A percentile compares a stretch with the other conserved stretches of the same genome.
phyloP scores from a whole-genome alignment of 2,329 filamentous ascomycete genomes.

The Penicillium frequentans region DNA sequence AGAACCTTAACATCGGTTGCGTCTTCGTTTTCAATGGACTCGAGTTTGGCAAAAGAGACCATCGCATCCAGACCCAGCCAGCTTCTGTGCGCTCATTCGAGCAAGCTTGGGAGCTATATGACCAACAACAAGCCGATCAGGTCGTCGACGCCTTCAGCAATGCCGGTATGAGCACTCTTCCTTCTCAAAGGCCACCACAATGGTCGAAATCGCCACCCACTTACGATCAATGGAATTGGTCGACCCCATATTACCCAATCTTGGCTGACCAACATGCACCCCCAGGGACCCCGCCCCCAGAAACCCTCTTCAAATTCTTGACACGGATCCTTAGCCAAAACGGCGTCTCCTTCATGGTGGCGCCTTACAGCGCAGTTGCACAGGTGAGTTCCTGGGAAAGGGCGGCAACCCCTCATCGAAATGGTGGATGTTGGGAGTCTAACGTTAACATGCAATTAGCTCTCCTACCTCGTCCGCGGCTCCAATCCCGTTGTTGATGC shows the following conservation, averaged over 20 bases:
- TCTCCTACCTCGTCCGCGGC: conserved; percentile 75
- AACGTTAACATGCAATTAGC: conserved; percentile 28
- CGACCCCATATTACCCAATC: conserved; percentile 1
- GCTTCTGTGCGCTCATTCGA: conserved; percentile 68
- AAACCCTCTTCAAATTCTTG: conserved; percentile 73
- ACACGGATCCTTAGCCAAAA: conserved; percentile 71
- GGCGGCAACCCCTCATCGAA: neutral
- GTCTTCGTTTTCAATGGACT: conserved; percentile 93
- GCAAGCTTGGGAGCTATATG: conserved; percentile 84
- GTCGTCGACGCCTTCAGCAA: conserved; percentile 87
- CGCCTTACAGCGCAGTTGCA: conserved; percentile 83
- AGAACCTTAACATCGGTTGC: conserved; percentile 68
- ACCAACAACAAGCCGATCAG: conserved; percentile 72
- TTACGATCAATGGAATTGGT: neutral
- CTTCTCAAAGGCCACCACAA: neutral
- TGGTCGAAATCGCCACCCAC: conserved; percentile 5
- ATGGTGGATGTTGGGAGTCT: neutral
- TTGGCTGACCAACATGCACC: conserved; percentile 27
- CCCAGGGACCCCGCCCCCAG: conserved; percentile 67
- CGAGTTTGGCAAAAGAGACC: conserved; percentile 73
- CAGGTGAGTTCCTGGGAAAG: conserved; percentile 60
- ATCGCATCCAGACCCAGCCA: conserved; percentile 59
- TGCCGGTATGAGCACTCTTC: conserved; percentile 58
- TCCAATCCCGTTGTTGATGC: conserved; percentile 68
- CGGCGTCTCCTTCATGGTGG: conserved; percentile 73